Conservation (phyloP, 2,329 filamentous ascomycete genomes). For the Alternaria dauci region DNA sequence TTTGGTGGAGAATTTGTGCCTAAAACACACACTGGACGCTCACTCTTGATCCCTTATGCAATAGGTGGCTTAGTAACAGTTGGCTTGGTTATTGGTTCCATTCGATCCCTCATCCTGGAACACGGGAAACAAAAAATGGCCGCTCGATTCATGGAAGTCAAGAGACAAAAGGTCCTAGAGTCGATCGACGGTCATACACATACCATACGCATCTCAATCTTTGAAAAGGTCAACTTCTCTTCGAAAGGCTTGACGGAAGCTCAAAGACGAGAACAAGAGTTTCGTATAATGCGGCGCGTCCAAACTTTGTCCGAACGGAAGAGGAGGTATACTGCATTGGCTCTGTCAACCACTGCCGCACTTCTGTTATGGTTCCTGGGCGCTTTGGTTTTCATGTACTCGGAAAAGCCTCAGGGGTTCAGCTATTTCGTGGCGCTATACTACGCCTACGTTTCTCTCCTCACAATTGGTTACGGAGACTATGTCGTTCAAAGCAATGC, state of each 20-base stretch:
- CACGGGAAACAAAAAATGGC: constrained; percentile 61
- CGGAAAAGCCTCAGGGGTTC: constrained; percentile 59
- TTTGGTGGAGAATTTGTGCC: constrained; percentile 62
- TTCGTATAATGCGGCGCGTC: constrained; percentile 53
- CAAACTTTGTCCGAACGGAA: constrained; percentile 48
- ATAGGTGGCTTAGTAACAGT: constrained; percentile 64
- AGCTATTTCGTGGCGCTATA: constrained; percentile 63
- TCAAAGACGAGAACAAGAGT: constrained; percentile 59
- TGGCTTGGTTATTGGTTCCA: constrained; percentile 64
- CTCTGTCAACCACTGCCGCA: constrained; percentile 50
- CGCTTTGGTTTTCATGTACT: constrained; percentile 59
- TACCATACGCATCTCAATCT: constrained; percentile 55
- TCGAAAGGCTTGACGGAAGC: constrained; percentile 50
- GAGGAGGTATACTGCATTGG: constrained; percentile 53
- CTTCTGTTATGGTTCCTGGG: constrained; percentile 58
- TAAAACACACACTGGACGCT: constrained; percentile 58
- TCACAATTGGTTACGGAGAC: constrained; percentile 66
- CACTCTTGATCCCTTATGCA: constrained; percentile 63
- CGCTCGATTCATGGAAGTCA: constrained; percentile 60
- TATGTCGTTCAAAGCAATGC: constrained; percentile 57
- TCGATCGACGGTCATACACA: constrained; percentile 51
- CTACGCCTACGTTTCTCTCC: constrained; percentile 61
- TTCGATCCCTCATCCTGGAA: constrained; percentile 60
- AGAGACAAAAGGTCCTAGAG: constrained; percentile 54
- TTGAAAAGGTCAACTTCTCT: constrained; percentile 53